Evolutionary conservation across 1,139 yeast genomes (phyloP).

Genomic region (Sugiyamaella neomexicana): DNA sequence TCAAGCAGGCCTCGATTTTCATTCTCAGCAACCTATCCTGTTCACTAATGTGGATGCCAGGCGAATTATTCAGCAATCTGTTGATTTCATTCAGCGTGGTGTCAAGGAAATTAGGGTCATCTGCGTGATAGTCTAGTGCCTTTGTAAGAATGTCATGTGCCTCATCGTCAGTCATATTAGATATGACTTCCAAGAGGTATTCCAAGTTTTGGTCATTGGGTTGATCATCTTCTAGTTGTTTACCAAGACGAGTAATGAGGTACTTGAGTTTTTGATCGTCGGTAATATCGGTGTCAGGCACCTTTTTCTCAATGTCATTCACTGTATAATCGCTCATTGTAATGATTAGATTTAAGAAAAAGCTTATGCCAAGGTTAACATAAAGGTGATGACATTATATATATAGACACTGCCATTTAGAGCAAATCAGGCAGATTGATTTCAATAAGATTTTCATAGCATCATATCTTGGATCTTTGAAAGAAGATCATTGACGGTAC

Average conservation of each 20-base stretch:
- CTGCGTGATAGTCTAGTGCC: constrained; percentile 45
- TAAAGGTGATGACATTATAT: not conserved
- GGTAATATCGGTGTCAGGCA: not conserved
- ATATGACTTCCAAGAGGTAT: constrained; percentile 46
- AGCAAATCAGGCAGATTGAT: too few species aligned
- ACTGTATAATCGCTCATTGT: not conserved
- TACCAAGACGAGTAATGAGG: constrained; percentile 7
- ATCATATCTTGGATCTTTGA: too few species aligned
- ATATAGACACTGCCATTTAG: too few species aligned
- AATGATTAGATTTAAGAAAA: not conserved
- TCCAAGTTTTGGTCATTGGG: constrained; percentile 18
- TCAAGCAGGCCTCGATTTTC: constrained; percentile 40
- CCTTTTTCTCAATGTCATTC: not conserved
- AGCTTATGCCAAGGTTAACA: not conserved
- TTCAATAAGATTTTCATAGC: too few species aligned
- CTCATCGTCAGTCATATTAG: constrained; percentile 42
- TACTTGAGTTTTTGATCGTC: not conserved
- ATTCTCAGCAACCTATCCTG: constrained; percentile 37
- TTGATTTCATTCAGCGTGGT: constrained; percentile 40
- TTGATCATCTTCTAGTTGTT: not conserved
- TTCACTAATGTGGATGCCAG: constrained; percentile 2
- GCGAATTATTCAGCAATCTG: constrained; percentile 30
- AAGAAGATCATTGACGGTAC: too few species aligned
- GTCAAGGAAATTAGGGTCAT: constrained; percentile 53
- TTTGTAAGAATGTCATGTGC: constrained; percentile 46